Evolutionary conservation across 208 protist species (phyloP).

Genomic region (Crithidia thermophila): DNA sequence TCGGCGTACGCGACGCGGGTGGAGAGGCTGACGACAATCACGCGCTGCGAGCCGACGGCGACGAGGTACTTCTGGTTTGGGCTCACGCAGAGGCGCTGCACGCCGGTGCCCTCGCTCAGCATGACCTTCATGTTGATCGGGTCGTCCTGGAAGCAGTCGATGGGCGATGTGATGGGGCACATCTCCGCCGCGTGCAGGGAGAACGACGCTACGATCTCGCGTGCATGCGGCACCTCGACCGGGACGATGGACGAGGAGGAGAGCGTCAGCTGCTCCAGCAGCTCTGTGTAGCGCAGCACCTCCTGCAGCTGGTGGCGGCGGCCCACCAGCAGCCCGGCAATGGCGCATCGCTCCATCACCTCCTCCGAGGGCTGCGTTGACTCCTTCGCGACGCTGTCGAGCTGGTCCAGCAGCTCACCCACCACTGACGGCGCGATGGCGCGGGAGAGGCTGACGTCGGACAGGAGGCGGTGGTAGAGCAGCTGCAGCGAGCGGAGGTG

Average conservation of each 20-base stretch:
- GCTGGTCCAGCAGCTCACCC: conserved; percentile 32
- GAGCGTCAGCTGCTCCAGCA: conserved; percentile 53
- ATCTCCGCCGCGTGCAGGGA: conserved; percentile 34
- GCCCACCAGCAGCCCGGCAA: conserved; percentile 67
- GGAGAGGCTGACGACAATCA: conserved; percentile 48
- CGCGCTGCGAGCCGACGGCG: conserved; percentile 43
- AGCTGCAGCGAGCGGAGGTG: conserved; percentile 32
- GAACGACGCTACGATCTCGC: conserved; percentile 56
- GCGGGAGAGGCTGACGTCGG: conserved; percentile 37
- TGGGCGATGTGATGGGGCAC: conserved; percentile 54
- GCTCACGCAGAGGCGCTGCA: conserved; percentile 79
- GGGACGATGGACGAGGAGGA: conserved; percentile 36
- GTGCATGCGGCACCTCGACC: conserved; percentile 40
- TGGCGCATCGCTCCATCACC: conserved; percentile 47
- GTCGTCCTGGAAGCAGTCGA: conserved; percentile 72
- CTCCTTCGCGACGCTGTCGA: conserved; percentile 29
- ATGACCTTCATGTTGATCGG: conserved; percentile 46
- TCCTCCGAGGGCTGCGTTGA: conserved; percentile 22
- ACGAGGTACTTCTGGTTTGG: conserved; percentile 60
- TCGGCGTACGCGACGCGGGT: conserved; percentile 46
- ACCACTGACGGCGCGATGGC: conserved; percentile 30
- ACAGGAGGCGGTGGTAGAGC: conserved; percentile 31
- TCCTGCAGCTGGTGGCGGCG: conserved; percentile 57
- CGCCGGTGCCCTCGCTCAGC: conserved; percentile 61
- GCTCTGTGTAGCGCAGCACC: conserved; percentile 57